These are phyloP conservation scores for Wickerhamiella pararugosa DNA, from an alignment of 1,139 yeast genomes.

Conservation along the genomic window DNA sequence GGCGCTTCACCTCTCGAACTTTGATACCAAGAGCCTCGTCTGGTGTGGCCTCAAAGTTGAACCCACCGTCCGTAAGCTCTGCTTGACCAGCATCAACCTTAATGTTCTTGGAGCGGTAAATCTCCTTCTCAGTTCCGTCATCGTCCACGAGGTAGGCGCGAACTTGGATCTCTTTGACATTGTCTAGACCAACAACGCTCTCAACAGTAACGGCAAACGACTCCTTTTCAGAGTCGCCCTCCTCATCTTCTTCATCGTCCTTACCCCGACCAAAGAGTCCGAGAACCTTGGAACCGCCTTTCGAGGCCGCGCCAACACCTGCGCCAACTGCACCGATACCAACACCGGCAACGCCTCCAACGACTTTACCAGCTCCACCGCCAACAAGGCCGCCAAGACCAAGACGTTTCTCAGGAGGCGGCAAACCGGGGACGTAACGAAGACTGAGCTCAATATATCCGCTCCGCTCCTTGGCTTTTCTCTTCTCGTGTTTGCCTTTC, in stretches of 20 bases:
- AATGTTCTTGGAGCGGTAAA: constrained; percentile 48
- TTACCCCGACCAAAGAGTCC: constrained; percentile 17
- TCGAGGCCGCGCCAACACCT: constrained; percentile 8
- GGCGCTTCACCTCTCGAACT: constrained; percentile 52
- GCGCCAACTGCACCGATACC: constrained; percentile 18
- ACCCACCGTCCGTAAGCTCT: constrained; percentile 45
- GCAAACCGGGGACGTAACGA: constrained; percentile 44
- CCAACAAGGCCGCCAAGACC: constrained; percentile 11
- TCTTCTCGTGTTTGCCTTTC: constrained; percentile 29
- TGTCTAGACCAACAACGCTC: constrained; percentile 20
- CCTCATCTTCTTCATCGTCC: constrained; percentile 12
- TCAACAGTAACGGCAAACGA: constrained; percentile 20
- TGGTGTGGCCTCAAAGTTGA: constrained; percentile 50
- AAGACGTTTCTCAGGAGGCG: constrained; percentile 13
- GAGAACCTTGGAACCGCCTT: constrained; percentile 15
- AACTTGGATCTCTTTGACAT: constrained; percentile 19
- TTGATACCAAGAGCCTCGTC: constrained; percentile 44
- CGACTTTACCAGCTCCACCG: constrained; percentile 11
- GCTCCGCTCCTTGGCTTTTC: constrained; percentile 32
- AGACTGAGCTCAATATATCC: constrained; percentile 51
- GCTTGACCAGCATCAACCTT: constrained; percentile 38
- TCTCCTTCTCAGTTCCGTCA: constrained; percentile 30
- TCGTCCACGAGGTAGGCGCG: constrained; percentile 20
- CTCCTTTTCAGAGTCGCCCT: constrained; percentile 12
- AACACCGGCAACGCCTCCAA: constrained; percentile 20